Base-by-base conservation (phyloP, 75 land plant species). In the Sequoiadendron giganteum region DNA sequence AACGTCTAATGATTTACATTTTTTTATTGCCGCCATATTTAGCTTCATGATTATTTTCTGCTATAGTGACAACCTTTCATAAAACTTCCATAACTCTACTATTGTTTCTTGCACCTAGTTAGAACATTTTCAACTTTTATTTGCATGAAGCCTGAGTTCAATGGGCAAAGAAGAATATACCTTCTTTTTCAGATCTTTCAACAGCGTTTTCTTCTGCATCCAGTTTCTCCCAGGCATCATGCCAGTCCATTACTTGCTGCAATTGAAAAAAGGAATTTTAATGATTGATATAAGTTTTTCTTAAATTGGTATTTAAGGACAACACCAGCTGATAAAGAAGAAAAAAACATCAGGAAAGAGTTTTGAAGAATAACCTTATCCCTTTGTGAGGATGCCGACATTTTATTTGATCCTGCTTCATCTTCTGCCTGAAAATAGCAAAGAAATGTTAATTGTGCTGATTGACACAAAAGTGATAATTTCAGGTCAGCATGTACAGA, bases 191-290 rank as follows among this genome's bases (percentile, higher is more conserved):
- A 82, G 84, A 82, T 47, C 52, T 82, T 82, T 82, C 84, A 45
- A 47, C 49, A 21, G 52, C 84, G 58, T 11, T 72, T 30, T 82
- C 86, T 40, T 79, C 54, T 79, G 36, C 86, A 80, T 89, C 87
- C 49, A 49, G 84, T 11, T 89, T 84, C 49, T 77, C 81, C 88
- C 87, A 89, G 32, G 88, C 88, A 77, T 91, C 87, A 73, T 91
- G 90, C 92, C 92, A 87, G 16, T 86, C 83, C 34, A 65, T 85
- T 28, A 87, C 16, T 90, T 89, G 83, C 42, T 14, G 30, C 68
- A 48, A 85, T 30, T 52, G 49, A 45, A 82, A 82, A 47, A 80
- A 5, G 43, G 10, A 19, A 7, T 80, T 36, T 1, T 80, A 80
- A 82, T 82, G 28, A 65, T 82, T 10, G 45, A 82, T 21, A 82